Percentiles rank a stretch among this genome's conserved stretches.
Evolutionary conservation across 805 yeast species (phyloP).

Genomic region (Saccharomyces kudriavzevii): DNA sequence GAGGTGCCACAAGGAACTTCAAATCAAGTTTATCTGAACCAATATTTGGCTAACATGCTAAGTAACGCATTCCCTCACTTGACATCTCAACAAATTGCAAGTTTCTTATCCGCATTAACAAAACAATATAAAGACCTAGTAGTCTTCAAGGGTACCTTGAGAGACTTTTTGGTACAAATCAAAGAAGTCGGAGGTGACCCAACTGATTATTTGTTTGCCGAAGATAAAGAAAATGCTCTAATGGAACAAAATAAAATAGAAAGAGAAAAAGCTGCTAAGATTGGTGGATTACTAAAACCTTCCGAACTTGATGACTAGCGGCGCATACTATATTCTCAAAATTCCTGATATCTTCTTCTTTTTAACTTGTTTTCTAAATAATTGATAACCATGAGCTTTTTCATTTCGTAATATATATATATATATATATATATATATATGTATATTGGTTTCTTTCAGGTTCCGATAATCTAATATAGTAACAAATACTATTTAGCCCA

Average conservation of each 20-base stretch:
- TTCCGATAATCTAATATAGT: background rate
- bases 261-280: constrained; percentile 72
- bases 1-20: constrained; percentile 82
- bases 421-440: too few species aligned
- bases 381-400: background rate
- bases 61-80: constrained; percentile 88
- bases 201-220: constrained; percentile 89
- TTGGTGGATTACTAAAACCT: constrained; percentile 92
- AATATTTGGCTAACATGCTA: constrained; percentile 74
- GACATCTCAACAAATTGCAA: constrained; percentile 71
- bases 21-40: constrained; percentile 68
- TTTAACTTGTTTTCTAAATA: background rate
- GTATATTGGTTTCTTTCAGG: background rate
- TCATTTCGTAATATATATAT: background rate
- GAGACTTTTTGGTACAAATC: constrained; percentile 94
- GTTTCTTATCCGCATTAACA: constrained; percentile 71
- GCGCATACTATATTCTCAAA: background rate
- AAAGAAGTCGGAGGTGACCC: constrained; percentile 94
- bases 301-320: constrained; percentile 79
- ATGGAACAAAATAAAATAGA: constrained; percentile 61
- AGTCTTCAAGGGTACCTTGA: constrained; percentile 73
- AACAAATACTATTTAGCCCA: background rate
- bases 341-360: background rate
- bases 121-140: constrained; percentile 61
- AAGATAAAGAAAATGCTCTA: constrained; percentile 75